Evolutionary conservation across 2,329 filamentous ascomycete genomes (phyloP).

Genomic region (Penicillium nordicum): DNA sequence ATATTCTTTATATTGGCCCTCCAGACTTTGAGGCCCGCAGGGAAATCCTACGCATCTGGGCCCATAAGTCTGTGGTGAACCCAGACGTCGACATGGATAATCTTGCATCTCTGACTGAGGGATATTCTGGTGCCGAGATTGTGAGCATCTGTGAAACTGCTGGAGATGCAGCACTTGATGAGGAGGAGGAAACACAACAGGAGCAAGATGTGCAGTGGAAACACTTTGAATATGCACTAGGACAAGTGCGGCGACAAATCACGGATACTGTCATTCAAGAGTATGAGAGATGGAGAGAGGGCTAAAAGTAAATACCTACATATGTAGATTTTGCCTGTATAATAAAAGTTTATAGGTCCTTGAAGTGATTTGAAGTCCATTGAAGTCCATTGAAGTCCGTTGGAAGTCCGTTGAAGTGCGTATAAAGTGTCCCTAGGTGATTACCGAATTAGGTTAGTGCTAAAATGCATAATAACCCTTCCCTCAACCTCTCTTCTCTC

Average conservation of each 20-base stretch:
- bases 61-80: constrained; percentile 57
- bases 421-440: constrained; percentile 9
- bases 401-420: not conserved
- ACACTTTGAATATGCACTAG: constrained; percentile 46
- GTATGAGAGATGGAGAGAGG: constrained; percentile 55
- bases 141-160: constrained; percentile 56
- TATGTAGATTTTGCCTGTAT: not conserved
- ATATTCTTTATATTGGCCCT: constrained; percentile 79
- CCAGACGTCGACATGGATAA: constrained; percentile 63
- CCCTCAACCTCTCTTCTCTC: not conserved
- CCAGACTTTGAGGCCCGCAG: constrained; percentile 69
- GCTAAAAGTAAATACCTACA: constrained; percentile 2
- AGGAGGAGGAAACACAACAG: constrained; percentile 45
- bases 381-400: not conserved
- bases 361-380: not conserved
- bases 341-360: not conserved
- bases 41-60: constrained; percentile 71
- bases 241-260: constrained; percentile 55
- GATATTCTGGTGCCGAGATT: constrained; percentile 84
- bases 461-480: not conserved
- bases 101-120: constrained; percentile 65
- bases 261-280: constrained; percentile 56
- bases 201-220: constrained; percentile 37
- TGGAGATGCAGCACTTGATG: constrained; percentile 51
- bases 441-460: constrained; percentile 18